Base-by-base conservation (phyloP, 345 rosid species). In the Carallia brachiata region DNA sequence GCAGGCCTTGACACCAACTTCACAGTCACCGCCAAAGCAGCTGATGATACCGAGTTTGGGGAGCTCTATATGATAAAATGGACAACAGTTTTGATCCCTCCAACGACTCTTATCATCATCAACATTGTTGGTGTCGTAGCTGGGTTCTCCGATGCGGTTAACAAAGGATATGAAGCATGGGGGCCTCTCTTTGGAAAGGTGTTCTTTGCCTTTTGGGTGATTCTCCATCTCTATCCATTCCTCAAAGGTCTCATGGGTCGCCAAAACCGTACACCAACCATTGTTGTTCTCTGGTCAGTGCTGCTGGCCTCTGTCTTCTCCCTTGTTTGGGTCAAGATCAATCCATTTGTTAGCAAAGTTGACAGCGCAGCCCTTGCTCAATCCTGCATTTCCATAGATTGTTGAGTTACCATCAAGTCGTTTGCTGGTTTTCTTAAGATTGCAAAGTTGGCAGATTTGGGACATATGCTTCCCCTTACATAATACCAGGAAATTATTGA, bases 201-300 rank as follows among this genome's bases (percentile, higher is more conserved):
- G 57, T 95, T 95, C 82, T 95, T 95, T 65, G 90, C 99, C 64
- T 84, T 95, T 63, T 95, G 99, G 99, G 99, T 92, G 69, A 89
- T 95, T 70, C 84, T 91, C 63, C 97, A 92, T 90, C 91, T 95
- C 63, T 92, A 95, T 82, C 97, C 99, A 47, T 92, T 95, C 91
- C 96, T 95, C 37, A 90, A 95, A 76, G 99, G 99, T 84, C 93
- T 95, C n/a, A 91, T 95, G 99, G 97, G 99, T 36, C 86, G 96
- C 73, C 99, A 95, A 74, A 92, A 95, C 84, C 75, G 97, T 78
- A 92, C 97, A 16, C 99, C 97, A 1, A 95, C 99, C 68, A 90
- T 95, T 65, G 97, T 95, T 72, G 79, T 95, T 15, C 86, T 95
- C 18, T 92, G 97, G 99, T 95, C 97, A n/a, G 90, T 92, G 75